Evolutionary conservation across 352 stramenopile species (phyloP), one percentile per base, ranked within the genome.

Genomic region (Phytophthora fragariaefolia): DNA sequence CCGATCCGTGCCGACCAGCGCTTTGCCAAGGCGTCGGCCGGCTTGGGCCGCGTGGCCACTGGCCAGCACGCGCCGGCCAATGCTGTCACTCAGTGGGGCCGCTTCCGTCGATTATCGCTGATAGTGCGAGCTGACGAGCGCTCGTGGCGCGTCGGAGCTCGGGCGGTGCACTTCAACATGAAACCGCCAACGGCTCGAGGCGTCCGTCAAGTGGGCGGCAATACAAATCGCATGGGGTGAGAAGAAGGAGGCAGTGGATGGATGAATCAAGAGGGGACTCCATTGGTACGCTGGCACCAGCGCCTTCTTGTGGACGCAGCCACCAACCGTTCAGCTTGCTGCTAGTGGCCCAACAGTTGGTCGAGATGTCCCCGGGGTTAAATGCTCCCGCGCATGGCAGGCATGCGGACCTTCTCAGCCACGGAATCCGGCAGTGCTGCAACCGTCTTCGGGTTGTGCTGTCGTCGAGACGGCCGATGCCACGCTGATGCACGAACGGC

Each of bases 341-440:
- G n/a, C n/a, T n/a, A n/a, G n/a, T n/a, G n/a, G n/a, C n/a, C n/a
- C n/a, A n/a, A n/a, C n/a, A n/a, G n/a, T n/a, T n/a, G n/a, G n/a
- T n/a, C n/a, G n/a, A n/a, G n/a, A 84, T 74, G 46, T 79, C 69
- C 45, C 72, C 59, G n/a, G 80, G 46, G 63, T n/a, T 68, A 74
- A 38, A 84, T 51, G 54, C 68, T 79, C 26, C 80, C 59, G 38
- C 71, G 71, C 22, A 27, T n/a, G 6, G 63, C 30, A 8, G 66
- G 56, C 51, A 83, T 43, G 12, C 48, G 30, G 40, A 80, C 57
- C 27, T 58, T n/a, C 30, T 72, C 55, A 12, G 52, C n/a, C 23
- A 83, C 57, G 6, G 59, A 59, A 17, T 69, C 63, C 32, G 60
- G 64, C 30, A 72, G 46, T 15, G 51, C 42, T 23, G 59, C 28